These are phyloP conservation scores for Lophiostoma macrostomum DNA, from an alignment of 495 filamentous ascomycete species.

Conservation along the genomic window DNA sequence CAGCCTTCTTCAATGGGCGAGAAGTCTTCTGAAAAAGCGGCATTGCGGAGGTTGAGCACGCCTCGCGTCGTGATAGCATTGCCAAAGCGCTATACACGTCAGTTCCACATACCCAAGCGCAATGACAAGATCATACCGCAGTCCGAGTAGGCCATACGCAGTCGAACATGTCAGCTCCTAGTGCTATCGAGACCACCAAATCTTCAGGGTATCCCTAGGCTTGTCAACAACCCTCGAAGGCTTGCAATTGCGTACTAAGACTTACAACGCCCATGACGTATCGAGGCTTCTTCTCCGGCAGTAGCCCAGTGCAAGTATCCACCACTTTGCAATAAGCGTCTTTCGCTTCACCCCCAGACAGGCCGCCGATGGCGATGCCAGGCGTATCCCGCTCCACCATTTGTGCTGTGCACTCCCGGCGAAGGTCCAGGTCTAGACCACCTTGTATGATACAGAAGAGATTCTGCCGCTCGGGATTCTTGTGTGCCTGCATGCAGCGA, in stretches of 20 bases:
- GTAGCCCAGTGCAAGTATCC: constrained; percentile 73
- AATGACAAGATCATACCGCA: constrained; percentile 51
- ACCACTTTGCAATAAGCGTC: constrained; percentile 64
- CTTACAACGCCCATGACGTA: constrained; percentile 96
- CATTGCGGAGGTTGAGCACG: constrained; percentile 75
- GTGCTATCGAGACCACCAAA: constrained; percentile 81
- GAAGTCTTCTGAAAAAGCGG: constrained; percentile 75
- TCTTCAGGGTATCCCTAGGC: constrained; percentile 86
- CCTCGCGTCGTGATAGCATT: constrained; percentile 84
- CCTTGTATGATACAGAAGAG: constrained; percentile 99
- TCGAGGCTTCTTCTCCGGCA: constrained; percentile 87
- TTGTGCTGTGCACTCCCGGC: constrained; percentile 75
- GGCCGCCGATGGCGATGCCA: constrained; percentile 91
- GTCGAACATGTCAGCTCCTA: constrained; percentile 99
- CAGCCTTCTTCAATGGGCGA: constrained; percentile 78
- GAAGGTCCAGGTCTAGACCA: constrained; percentile 85
- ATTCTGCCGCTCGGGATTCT: constrained; percentile 79
- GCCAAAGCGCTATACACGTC: constrained; percentile 64
- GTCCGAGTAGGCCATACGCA: constrained; percentile 98
- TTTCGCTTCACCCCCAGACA: constrained; percentile 81
- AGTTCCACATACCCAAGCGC: not conserved
- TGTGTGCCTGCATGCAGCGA: constrained; percentile 88
- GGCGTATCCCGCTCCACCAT: constrained; percentile 93
- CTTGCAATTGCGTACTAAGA: not conserved
- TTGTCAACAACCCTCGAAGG: constrained; percentile 6